Base-by-base conservation (phyloP, 192 early-diverging fungal species). In the Martensiomyces pterosporus region DNA sequence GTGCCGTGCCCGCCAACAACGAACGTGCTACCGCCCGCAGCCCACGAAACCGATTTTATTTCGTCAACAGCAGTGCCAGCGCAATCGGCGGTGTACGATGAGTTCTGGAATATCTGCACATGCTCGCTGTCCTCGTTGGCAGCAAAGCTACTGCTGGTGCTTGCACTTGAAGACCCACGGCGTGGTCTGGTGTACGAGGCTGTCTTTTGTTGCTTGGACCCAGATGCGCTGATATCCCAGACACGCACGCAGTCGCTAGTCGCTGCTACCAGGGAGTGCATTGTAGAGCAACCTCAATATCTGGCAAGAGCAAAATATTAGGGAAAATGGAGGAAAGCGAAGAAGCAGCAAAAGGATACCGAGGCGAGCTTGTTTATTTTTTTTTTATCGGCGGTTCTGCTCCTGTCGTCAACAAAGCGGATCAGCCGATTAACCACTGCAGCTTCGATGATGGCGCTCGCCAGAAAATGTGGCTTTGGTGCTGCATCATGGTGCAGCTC, bases 201-300 rank as follows among this genome's bases (percentile, higher is more conserved):
- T 21, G 29, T 14, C 9, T 19, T 0, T 13, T 49, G 45, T 9
- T 38, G 50, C 5, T 22, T 19, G 12, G 40, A 21, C 23, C 27
- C 40, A 19, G 49, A 10, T 2, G 54, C 43, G 25, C 33, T 47
- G 13, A 71, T 44, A 47, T 60, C 54, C 68, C 68, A 71, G 21
- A 71, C 38, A 9, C 68, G 68, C 13, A 71, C 37, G 2, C 48
- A 60, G 48, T 71, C 68, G 47, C 52, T 60, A 12, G 68, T 64
- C 9, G 68, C 50, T 9, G 68, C 68, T 17, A 47, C 68, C 10
- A 71, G 37, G 10, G 67, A 55, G 40, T 50, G 40, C 54, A 47
- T 56, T n/a, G n/a, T n/a, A n/a, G n/a, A n/a, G n/a, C n/a, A n/a
- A n/a, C n/a, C n/a, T n/a, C n/a, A n/a, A n/a, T n/a, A n/a, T n/a